A percentile compares a stretch with the other conserved stretches of the same genome.
Evolutionary conservation across 345 rosid genomes (phyloP).

Genomic region (Acer negundo): DNA sequence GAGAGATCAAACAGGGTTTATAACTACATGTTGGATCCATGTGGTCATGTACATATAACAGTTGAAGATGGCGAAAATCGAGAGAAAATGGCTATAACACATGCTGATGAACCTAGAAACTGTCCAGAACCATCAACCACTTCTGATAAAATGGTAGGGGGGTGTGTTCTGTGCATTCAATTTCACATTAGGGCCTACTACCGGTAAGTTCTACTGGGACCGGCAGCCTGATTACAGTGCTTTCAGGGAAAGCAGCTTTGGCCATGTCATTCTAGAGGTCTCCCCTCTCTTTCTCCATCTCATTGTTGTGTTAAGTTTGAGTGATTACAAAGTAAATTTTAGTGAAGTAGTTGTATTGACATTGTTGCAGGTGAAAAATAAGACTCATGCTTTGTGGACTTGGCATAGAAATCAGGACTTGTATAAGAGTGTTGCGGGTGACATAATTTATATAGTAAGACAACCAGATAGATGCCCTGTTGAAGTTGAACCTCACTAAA

Average conservation of each 20-base stretch:
- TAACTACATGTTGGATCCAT: conserved; percentile 76
- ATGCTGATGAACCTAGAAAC: conserved; percentile 83
- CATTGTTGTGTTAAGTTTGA: not conserved
- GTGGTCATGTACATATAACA: conserved; percentile 74
- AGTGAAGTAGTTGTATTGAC: not conserved
- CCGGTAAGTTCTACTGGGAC: conserved; percentile 70
- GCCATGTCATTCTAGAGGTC: conserved; percentile 65
- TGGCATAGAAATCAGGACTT: conserved; percentile 78
- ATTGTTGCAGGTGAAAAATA: conserved; percentile 66
- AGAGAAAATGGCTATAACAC: conserved; percentile 62
- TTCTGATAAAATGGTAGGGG: conserved; percentile 47
- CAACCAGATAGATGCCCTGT: conserved; percentile 55
- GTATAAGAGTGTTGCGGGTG: conserved; percentile 43
- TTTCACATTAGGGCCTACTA: conserved; percentile 64
- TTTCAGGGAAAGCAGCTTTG: conserved; percentile 60
- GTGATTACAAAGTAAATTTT: not conserved
- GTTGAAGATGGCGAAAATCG: conserved; percentile 82
- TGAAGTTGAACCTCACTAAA: no score
- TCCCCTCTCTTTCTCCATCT: not conserved
- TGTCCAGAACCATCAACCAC: conserved; percentile 67
- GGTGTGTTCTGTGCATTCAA: conserved; percentile 68
- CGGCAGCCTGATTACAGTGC: conserved; percentile 65
- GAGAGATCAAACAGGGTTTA: conserved; percentile 92
- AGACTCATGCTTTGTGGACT: conserved; percentile 84
- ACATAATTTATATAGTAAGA: conserved; percentile 70